These are phyloP conservation scores for Polytrichum commune DNA, from an alignment of 225 moss, liverwort and hornwort genomes.

Conservation along the genomic window DNA sequence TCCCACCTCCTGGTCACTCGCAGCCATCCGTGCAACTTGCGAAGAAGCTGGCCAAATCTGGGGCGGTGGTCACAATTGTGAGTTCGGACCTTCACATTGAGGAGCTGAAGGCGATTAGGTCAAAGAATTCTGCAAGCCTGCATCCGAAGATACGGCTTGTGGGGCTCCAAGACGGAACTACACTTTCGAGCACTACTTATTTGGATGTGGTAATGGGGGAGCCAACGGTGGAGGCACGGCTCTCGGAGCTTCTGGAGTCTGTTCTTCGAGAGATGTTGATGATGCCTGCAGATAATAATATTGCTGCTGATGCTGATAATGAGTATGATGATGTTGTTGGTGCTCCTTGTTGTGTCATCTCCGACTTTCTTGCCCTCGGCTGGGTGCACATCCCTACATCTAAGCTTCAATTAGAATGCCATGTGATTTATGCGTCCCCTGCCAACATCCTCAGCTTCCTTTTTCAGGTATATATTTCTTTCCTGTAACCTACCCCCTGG, in stretches of 20 bases:
- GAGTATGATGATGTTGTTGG: background rate
- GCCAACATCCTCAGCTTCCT: conserved; percentile 3
- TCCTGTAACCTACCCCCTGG: too few relatives aligned
- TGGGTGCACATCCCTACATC: background rate
- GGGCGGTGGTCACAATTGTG: conserved; percentile 5
- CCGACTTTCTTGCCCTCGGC: background rate
- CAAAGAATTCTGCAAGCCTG: too few relatives aligned
- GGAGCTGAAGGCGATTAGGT: background rate
- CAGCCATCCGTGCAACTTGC: conserved; percentile 2
- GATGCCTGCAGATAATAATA: background rate
- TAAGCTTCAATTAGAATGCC: background rate
- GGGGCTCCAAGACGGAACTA: background rate
- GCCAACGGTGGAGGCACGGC: background rate
- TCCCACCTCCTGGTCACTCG: conserved; percentile 5
- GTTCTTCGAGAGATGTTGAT: background rate
- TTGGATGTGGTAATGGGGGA: background rate
- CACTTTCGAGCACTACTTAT: background rate
- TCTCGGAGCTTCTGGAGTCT: background rate
- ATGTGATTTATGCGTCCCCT: background rate
- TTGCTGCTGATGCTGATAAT: background rate
- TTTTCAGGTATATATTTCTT: background rate
- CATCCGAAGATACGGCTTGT: background rate
- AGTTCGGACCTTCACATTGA: conserved; percentile 2
- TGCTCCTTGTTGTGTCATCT: conserved; percentile 4
- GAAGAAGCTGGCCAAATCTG: background rate